Evolutionary conservation across 2,329 filamentous ascomycete genomes (phyloP).

Genomic region (Botrytis cinerea): DNA sequence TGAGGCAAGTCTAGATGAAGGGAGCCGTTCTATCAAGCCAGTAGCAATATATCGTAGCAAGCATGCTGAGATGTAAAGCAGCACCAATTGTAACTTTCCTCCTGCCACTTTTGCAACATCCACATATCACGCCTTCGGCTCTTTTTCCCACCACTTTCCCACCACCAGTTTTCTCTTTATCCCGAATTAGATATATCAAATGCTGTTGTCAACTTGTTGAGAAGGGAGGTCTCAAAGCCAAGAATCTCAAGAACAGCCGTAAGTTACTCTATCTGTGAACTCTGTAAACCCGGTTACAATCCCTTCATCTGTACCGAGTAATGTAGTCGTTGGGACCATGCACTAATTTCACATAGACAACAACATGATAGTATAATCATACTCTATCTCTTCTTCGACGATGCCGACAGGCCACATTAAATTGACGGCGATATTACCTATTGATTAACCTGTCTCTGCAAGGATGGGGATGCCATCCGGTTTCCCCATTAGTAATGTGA

Average conservation of each 20-base stretch:
- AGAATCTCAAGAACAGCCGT: neutral
- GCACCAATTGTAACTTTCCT: neutral
- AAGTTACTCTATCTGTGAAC: constrained; percentile 6
- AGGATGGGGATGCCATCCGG: constrained; percentile 2
- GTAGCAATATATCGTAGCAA: neutral
- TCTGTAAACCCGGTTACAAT: neutral
- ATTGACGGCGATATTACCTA: constrained; percentile 10
- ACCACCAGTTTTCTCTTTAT: neutral
- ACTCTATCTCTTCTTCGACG: constrained; percentile 9
- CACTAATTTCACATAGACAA: constrained; percentile 14
- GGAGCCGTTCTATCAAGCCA: neutral
- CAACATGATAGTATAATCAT: neutral
- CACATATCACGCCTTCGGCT: neutral
- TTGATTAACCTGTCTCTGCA: neutral
- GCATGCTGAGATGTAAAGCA: neutral
- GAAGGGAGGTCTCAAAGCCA: neutral
- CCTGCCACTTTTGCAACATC: constrained; percentile 9
- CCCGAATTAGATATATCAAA: neutral
- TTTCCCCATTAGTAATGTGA: constrained; percentile 4
- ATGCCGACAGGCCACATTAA: neutral
- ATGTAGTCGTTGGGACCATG: constrained; percentile 1
- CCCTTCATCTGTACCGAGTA: constrained; percentile 3
- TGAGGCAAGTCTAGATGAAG: neutral
- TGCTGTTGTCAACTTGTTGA: constrained; percentile 4
- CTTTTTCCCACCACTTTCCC: constrained; percentile 8